phyloP scores from a whole-genome alignment of 2,329 filamentous ascomycete species.

The Xylariaceae sp. region DNA sequence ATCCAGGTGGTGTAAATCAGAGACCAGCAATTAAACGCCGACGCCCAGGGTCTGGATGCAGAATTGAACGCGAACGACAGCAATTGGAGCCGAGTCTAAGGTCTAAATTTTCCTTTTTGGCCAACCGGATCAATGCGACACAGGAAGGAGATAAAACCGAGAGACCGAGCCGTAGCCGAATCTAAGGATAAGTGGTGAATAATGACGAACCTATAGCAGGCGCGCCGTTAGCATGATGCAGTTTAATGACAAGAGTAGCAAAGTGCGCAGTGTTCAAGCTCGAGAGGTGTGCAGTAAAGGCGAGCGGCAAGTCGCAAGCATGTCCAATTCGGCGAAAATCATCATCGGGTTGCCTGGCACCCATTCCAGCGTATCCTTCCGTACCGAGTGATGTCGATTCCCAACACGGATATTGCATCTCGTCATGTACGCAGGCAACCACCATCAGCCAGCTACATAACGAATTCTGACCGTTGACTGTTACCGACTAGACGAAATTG shows the following conservation, averaged over 20 bases:
- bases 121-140: slow-evolving; percentile 14
- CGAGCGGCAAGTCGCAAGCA: not conserved
- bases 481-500: no score
- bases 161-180: slow-evolving; percentile 11
- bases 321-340: not conserved
- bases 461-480: no score
- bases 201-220: slow-evolving; percentile 10
- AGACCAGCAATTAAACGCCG: slow-evolving; percentile 31
- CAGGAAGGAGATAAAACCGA: slow-evolving; percentile 16
- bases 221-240: slow-evolving; percentile 6
- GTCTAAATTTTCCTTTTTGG: slow-evolving; percentile 18
- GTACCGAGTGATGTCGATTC: no score
- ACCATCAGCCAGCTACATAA: no score
- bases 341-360: no score
- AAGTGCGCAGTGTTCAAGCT: slow-evolving; percentile 7
- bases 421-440: no score
- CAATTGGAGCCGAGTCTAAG: slow-evolving; percentile 25
- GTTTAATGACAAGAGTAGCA: not conserved
- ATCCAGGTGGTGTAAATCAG: slow-evolving; percentile 30
- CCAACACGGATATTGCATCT: no score
- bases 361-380: no score
- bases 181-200: slow-evolving; percentile 12
- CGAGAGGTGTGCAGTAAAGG: not conserved
- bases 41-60: slow-evolving; percentile 29
- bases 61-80: slow-evolving; percentile 28